A percentile compares a stretch with the other conserved stretches of the same genome.
Evolutionary conservation across 352 stramenopile genomes (phyloP).

Genomic region (Phytophthora pseudosyringae): DNA sequence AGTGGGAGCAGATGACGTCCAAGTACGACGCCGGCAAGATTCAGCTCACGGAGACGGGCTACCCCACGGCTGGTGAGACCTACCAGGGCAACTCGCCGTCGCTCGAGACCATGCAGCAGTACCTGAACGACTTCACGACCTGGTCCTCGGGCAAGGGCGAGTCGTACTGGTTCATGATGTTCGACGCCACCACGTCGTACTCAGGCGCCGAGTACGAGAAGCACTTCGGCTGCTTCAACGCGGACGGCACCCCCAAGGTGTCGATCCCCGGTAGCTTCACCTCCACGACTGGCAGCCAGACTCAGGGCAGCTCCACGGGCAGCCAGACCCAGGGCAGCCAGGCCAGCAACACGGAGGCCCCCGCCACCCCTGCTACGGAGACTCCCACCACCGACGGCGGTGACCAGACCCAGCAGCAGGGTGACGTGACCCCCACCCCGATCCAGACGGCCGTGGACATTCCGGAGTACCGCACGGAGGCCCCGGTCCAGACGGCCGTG

Average conservation of each 20-base stretch:
- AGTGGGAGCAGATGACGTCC: conserved; percentile 48
- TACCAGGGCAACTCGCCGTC: conserved; percentile 46
- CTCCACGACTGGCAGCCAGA: conserved; percentile 14
- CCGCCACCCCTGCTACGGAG: neutral
- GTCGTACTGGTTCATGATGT: conserved; percentile 74
- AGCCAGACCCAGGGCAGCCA: conserved; percentile 6
- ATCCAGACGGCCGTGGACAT: conserved; percentile 20
- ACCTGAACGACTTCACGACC: conserved; percentile 50
- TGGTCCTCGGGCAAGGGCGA: conserved; percentile 41
- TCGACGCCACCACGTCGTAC: conserved; percentile 59
- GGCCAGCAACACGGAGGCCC: neutral
- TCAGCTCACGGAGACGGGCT: conserved; percentile 65
- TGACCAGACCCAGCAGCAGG: conserved; percentile 21
- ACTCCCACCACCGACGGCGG: conserved; percentile 6
- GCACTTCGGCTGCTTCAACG: conserved; percentile 56
- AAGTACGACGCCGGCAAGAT: conserved; percentile 50
- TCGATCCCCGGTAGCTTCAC: conserved; percentile 30
- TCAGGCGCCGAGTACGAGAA: conserved; percentile 56
- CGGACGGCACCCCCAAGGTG: conserved; percentile 48
- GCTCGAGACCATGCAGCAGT: conserved; percentile 49
- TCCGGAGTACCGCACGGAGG: conserved; percentile 12
- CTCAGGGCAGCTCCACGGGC: conserved; percentile 1
- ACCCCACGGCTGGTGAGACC: conserved; percentile 41
- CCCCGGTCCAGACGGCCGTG: neutral
- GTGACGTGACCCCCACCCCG: conserved; percentile 8